Conservation (phyloP, 1,284 basidiomycete species). For the Leccinum solheimii region DNA sequence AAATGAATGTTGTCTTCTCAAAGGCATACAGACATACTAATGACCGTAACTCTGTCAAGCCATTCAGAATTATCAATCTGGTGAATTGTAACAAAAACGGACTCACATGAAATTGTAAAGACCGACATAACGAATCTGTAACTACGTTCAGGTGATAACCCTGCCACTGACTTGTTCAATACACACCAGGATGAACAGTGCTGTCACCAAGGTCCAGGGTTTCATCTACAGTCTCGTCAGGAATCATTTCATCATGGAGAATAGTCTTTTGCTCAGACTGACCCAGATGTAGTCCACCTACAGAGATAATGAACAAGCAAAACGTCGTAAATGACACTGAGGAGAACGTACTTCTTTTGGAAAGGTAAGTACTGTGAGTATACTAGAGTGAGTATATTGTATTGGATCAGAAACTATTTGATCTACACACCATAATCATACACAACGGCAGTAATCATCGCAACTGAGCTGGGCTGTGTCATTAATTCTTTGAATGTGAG, state of each 20-base stretch:
- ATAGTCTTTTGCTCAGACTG: neutral
- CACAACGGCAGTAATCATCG: neutral
- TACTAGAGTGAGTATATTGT: neutral
- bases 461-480: neutral
- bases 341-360: neutral
- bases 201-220: neutral
- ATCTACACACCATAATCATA: neutral
- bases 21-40: neutral
- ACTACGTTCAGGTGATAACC: too few species aligned
- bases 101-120: neutral
- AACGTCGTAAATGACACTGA: neutral
- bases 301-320: neutral
- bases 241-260: neutral
- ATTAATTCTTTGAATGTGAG: neutral
- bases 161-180: neutral
- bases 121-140: neutral
- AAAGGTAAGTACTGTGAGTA: neutral
- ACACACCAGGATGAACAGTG: neutral
- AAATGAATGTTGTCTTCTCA: neutral
- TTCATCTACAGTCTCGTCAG: neutral
- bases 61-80: neutral
- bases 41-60: neutral
- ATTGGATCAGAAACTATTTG: neutral
- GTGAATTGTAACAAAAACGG: neutral
- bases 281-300: neutral